phyloP scores from a whole-genome alignment of 2,329 filamentous ascomycete genomes.

The Fusarium pininemorale region DNA sequence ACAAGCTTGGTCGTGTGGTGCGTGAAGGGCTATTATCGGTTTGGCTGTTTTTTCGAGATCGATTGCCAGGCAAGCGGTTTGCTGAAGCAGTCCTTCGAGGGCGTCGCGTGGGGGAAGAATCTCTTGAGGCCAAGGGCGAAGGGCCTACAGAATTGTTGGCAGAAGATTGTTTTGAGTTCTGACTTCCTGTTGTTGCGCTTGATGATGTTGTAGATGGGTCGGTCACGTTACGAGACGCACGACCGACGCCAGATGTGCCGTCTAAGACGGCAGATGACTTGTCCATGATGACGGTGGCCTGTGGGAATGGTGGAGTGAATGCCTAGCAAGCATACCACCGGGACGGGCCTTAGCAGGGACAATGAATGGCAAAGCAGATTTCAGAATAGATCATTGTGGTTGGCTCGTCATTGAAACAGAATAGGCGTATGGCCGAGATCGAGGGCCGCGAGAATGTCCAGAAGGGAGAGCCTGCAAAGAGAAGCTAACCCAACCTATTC shows the following conservation, averaged over 20 bases:
- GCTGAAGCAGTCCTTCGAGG: slow-evolving; percentile 48
- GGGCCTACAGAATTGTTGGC: slow-evolving; percentile 48
- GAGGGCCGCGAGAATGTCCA: slow-evolving; percentile 25
- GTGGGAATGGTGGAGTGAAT: slow-evolving; percentile 41
- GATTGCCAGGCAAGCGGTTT: slow-evolving; percentile 51
- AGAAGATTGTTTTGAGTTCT: slow-evolving; percentile 50
- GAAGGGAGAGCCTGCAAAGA: slow-evolving; percentile 27
- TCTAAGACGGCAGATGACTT: slow-evolving; percentile 45
- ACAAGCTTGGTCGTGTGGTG: slow-evolving; percentile 59
- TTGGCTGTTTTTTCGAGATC: slow-evolving; percentile 72
- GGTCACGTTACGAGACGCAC: slow-evolving; percentile 30
- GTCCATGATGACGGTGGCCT: slow-evolving; percentile 47
- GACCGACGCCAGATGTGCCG: slow-evolving; percentile 35
- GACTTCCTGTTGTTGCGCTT: slow-evolving; percentile 40
- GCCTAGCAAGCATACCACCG: slow-evolving; percentile 47
- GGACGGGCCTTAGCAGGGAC: slow-evolving; percentile 44
- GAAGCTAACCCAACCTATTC: slow-evolving; percentile 45
- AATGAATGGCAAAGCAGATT: slow-evolving; percentile 41
- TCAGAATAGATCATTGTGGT: slow-evolving; percentile 49
- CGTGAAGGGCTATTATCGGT: slow-evolving; percentile 72
- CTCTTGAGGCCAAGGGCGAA: slow-evolving; percentile 54
- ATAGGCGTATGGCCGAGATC: slow-evolving; percentile 31
- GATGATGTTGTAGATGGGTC: slow-evolving; percentile 37
- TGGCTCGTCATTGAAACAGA: slow-evolving; percentile 46
- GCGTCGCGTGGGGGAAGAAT: slow-evolving; percentile 58